Base-by-base conservation (phyloP, 805 yeast species). In the Wickerhamiella allomyrinae region DNA sequence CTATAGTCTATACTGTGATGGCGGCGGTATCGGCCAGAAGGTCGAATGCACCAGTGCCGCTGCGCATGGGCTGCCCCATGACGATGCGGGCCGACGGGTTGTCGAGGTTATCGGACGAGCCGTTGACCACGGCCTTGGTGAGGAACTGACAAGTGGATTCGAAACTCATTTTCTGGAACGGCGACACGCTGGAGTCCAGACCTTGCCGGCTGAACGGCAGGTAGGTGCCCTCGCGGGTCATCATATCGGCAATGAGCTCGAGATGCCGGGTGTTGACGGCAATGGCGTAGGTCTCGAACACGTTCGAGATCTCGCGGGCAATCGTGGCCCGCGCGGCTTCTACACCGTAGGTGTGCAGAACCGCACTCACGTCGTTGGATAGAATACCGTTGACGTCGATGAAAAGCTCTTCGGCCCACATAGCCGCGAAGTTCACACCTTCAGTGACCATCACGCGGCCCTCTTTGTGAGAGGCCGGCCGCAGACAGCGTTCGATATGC, bases 251-350 rank as follows among this genome's bases (percentile, higher is more conserved):
- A 62, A 91, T 79, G 61, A 91, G 75, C 59, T 91, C 98, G 66
- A 91, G 76, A 68, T 91, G 99, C 62, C 98, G 84, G 41, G 76
- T 68, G 43, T 91, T 80, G 46, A 91, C 98, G 46, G 86, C 68
- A 58, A 91, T 91, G 56, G 97, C 97, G 64, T 91, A 91, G 41
- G 93, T 86, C 46, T 85, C 84, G 75, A 91, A 91, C 54, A 91
- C 99, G 54, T 84, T 82, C 65, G 83, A 81, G 61, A 91, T 83
- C 70, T 91, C 99, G 56, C 84, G 79, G 23, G 86, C 97, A 67
- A 91, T 83, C 25, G 98, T 91, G 62, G 86, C 85, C 64, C 98
- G 76, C 17, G 99, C 99, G 39, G 98, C 98, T 66, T 93, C 99
- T 41, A 89, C 98, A 61, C 99, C 99, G 56, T 91, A 91, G 0